Conservation (phyloP, 2,329 filamentous ascomycete species). For the Bipolaris cookei region DNA sequence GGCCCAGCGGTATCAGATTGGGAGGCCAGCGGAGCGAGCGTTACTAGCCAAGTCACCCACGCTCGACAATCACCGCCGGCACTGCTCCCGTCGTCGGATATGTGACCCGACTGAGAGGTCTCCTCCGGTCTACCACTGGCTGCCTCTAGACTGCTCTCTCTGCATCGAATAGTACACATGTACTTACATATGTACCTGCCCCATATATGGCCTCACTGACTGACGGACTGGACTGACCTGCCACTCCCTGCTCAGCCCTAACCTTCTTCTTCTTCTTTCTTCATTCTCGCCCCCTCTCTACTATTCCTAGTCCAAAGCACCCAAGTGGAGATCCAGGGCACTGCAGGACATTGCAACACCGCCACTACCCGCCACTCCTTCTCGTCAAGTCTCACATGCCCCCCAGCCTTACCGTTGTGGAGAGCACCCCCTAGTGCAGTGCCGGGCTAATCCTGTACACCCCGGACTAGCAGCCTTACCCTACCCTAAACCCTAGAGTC, state of each 20-base stretch:
- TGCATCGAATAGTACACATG: background rate
- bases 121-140: slow-evolving; percentile 34
- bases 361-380: slow-evolving; percentile 46
- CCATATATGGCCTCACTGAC: no score
- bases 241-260: no score
- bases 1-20: slow-evolving; percentile 35
- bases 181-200: slow-evolving; percentile 6
- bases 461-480: slow-evolving; percentile 42
- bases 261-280: no score
- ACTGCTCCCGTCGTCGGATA: slow-evolving; percentile 25
- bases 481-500: slow-evolving; percentile 34
- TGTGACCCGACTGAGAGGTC: slow-evolving; percentile 29
- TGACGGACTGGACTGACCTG: background rate
- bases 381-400: slow-evolving; percentile 36
- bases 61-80: slow-evolving; percentile 26
- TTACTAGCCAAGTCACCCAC: slow-evolving; percentile 31
- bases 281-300: no score
- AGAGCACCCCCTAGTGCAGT: slow-evolving; percentile 35
- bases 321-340: slow-evolving; percentile 37
- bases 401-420: slow-evolving; percentile 48
- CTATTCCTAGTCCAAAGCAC: slow-evolving; percentile 13
- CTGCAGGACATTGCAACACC: slow-evolving; percentile 47
- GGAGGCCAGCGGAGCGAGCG: slow-evolving; percentile 35
- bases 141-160: slow-evolving; percentile 22
- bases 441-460: slow-evolving; percentile 42